Conservation (phyloP, 2,329 filamentous ascomycete genomes). For the Catunica adiposa region DNA sequence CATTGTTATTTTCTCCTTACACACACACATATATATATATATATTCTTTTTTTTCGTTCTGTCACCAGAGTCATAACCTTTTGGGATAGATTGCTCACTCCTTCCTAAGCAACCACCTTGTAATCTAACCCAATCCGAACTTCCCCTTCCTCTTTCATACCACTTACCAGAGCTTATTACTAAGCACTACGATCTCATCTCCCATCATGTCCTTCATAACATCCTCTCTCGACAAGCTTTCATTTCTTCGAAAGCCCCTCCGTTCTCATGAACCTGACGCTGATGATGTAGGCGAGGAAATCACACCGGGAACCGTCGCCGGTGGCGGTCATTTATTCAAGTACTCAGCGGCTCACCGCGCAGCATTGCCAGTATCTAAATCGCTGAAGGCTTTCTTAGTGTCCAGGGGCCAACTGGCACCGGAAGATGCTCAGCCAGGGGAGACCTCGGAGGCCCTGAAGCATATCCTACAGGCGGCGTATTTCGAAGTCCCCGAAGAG, state of each 20-base stretch:
- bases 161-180: not conserved
- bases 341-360: constrained; percentile 30
- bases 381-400: constrained; percentile 40
- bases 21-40: no score
- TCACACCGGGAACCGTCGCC: constrained; percentile 34
- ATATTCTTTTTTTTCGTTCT: no score
- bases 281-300: constrained; percentile 36
- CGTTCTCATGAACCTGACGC: constrained; percentile 24
- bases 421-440: constrained; percentile 30
- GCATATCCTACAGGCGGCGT: constrained; percentile 37
- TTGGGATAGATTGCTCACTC: no score
- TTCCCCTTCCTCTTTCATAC: not conserved
- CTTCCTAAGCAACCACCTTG: not conserved
- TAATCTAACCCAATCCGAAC: not conserved
- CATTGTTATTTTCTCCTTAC: no score
- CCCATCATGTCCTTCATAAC: constrained; percentile 15
- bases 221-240: constrained; percentile 13
- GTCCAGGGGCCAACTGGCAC: constrained; percentile 33
- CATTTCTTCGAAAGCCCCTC: not conserved
- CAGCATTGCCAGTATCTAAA: constrained; percentile 41
- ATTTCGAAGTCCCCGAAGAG: constrained; percentile 38
- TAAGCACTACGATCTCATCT: not conserved
- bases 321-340: constrained; percentile 42
- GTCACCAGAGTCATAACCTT: no score
- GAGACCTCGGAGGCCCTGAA: constrained; percentile 30